Evolutionary conservation across 2,329 filamentous ascomycete species (phyloP).

Genomic region (Scortechinia acanthostroma): DNA sequence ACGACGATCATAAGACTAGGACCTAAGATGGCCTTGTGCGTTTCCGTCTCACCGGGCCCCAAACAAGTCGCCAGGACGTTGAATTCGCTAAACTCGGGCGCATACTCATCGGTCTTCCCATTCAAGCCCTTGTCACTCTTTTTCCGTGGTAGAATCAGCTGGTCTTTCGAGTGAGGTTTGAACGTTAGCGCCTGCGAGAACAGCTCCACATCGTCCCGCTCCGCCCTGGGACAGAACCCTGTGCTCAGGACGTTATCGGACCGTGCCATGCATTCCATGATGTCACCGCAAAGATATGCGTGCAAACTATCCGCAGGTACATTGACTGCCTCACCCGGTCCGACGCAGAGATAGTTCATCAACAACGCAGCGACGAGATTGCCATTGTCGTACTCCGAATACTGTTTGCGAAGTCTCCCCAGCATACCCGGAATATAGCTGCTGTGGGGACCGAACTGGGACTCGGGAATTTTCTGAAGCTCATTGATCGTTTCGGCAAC

Average conservation of each 20-base stretch:
- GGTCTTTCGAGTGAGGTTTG: slow-evolving; percentile 45
- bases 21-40: slow-evolving; percentile 42
- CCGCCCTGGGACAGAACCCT: slow-evolving; percentile 64
- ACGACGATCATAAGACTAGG: slow-evolving; percentile 59
- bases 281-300: slow-evolving; percentile 66
- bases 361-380: slow-evolving; percentile 62
- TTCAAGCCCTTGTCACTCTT: slow-evolving; percentile 39
- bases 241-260: slow-evolving; percentile 70
- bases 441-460: slow-evolving; percentile 34
- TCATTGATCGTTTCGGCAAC: slow-evolving; percentile 43
- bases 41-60: slow-evolving; percentile 48
- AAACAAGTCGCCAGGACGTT: slow-evolving; percentile 56
- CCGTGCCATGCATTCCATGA: slow-evolving; percentile 74
- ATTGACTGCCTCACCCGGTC: slow-evolving; percentile 60
- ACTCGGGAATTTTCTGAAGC: slow-evolving; percentile 36
- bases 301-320: slow-evolving; percentile 71
- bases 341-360: slow-evolving; percentile 68
- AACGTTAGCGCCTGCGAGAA: slow-evolving; percentile 61
- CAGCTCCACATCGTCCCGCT: slow-evolving; percentile 55
- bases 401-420: slow-evolving; percentile 57
- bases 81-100: slow-evolving; percentile 67
- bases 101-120: slow-evolving; percentile 56
- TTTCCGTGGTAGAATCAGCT: slow-evolving; percentile 43
- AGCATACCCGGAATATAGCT: slow-evolving; percentile 58
- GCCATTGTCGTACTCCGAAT: slow-evolving; percentile 56